Percentiles rank a stretch among this genome's conserved stretches.
Conservation (phyloP, 1,139 yeast genomes). For the Keqinozyma sinolaborantium region DNA sequence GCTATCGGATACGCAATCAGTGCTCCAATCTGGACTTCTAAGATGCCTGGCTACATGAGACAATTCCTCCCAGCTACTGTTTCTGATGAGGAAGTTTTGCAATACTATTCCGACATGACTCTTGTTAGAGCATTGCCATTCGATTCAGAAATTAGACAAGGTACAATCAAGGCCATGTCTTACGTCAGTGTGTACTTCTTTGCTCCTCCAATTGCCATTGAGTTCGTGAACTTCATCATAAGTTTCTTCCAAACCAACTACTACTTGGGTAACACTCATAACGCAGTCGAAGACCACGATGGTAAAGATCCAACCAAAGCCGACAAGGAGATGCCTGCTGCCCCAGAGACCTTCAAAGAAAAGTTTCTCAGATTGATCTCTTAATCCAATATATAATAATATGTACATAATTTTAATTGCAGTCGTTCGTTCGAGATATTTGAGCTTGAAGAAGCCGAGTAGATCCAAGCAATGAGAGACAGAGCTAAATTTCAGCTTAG, state of each 20-base stretch:
- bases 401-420: too few relatives aligned
- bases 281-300: slow-evolving; percentile 19
- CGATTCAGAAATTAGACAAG: slow-evolving; percentile 20
- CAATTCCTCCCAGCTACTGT: slow-evolving; percentile 17
- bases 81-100: slow-evolving; percentile 9
- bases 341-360: slow-evolving; percentile 4
- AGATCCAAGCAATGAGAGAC: too few relatives aligned
- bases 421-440: too few relatives aligned
- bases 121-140: slow-evolving; percentile 14
- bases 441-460: too few relatives aligned
- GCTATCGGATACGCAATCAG: slow-evolving; percentile 44
- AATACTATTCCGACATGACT: slow-evolving; percentile 15
- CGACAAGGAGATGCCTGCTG: slow-evolving; percentile 1
- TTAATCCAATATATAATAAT: too few relatives aligned
- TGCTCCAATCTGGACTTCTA: slow-evolving; percentile 47
- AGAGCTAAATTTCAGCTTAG: too few relatives aligned
- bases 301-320: slow-evolving; percentile 6
- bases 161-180: slow-evolving; percentile 22
- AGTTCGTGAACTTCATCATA: slow-evolving; percentile 18
- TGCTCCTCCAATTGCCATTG: slow-evolving; percentile 20
- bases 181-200: slow-evolving; percentile 18
- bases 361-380: too few relatives aligned
- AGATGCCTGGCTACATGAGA: slow-evolving; percentile 26
- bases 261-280: slow-evolving; percentile 27
- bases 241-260: slow-evolving; percentile 27